Conservation (phyloP, 495 filamentous ascomycete species). For the Aspergillus nidulans region DNA sequence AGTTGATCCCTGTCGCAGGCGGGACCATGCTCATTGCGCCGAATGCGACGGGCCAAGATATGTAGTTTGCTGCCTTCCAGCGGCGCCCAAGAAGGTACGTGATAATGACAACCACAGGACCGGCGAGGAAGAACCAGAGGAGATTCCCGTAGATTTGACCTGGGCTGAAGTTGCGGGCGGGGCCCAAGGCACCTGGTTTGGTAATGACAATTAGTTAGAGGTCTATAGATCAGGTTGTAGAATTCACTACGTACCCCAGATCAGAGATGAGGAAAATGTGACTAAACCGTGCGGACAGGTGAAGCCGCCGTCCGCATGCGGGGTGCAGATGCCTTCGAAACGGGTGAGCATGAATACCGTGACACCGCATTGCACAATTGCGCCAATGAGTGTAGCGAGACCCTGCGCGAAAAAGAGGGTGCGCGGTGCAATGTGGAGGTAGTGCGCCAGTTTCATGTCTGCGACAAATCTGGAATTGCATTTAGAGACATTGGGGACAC, state of each 20-base stretch:
- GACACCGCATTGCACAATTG: slow-evolving; percentile 61
- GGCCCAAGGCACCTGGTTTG: slow-evolving; percentile 53
- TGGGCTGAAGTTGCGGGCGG: slow-evolving; percentile 62
- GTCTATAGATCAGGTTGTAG: not conserved
- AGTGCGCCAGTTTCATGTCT: slow-evolving; percentile 74
- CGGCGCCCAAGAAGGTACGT: slow-evolving; percentile 53
- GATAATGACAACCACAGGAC: slow-evolving; percentile 51
- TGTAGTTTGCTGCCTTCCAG: slow-evolving; percentile 49
- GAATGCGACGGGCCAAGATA: slow-evolving; percentile 66
- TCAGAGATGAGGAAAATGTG: slow-evolving; percentile 65
- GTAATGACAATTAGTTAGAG: not conserved
- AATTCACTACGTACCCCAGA: slow-evolving; percentile 51
- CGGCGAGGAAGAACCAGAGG: slow-evolving; percentile 60
- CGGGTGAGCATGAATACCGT: slow-evolving; percentile 61
- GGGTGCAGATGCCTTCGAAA: slow-evolving; percentile 58
- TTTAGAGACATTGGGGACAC: not conserved
- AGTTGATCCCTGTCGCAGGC: slow-evolving; percentile 64
- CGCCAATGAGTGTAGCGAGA: slow-evolving; percentile 60
- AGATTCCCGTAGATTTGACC: slow-evolving; percentile 63
- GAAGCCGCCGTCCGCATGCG: slow-evolving; percentile 57
- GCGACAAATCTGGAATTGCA: slow-evolving; percentile 53
- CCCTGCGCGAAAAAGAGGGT: slow-evolving; percentile 67
- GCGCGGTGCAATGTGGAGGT: slow-evolving; percentile 69
- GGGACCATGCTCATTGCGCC: slow-evolving; percentile 61
- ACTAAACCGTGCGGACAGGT: slow-evolving; percentile 64